Base-by-base conservation (phyloP, 768 basidiomycete species). In the Cystofilobasidium capitatum region DNA sequence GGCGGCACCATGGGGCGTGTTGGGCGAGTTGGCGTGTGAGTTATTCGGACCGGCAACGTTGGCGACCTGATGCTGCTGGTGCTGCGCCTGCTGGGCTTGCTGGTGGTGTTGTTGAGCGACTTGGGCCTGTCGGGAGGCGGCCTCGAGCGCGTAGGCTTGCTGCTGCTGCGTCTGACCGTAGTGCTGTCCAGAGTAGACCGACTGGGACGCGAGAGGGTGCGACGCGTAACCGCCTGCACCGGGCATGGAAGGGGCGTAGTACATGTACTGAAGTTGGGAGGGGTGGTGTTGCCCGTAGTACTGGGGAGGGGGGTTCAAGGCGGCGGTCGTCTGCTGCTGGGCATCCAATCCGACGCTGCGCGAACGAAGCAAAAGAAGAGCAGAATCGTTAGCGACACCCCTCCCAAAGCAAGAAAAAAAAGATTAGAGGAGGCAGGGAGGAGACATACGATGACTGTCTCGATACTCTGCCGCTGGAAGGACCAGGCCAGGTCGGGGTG, bases 131-230 rank as follows among this genome's bases (percentile, higher is more conserved):
- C 29, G 51, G 14, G n/a, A n/a, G n/a, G 51, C 51, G 20, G 49
- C 49, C 49, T 51, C 49, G 9, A 55, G 2, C 51, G 51, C 51
- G 31, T 55, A 55, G 5, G 51, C 51, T 31, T 29, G 29, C 51
- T 55, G 51, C 51, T 55, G 51, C 51, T 55, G 51, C 16, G 51
- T 31, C 29, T 51, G 31, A 7, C 51, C 29, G 17, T 55, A n/a
- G 51, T 26, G n/a, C 31, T n/a, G n/a, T n/a, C n/a, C n/a, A n/a
- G 51, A 55, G 31, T 55, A 55, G 51, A 55, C 51, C 14, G 51
- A n/a, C 51, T 55, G 51, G 3, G 51, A 55, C 29, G 51, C 51
- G 51, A 55, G 51, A 10, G 29, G 51, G 6, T 51, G 49, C n/a
- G n/a, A n/a, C n/a, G n/a, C n/a, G n/a, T n/a, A n/a, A 14, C 51